These are phyloP conservation scores for Paecilomyces sp. DNA, from an alignment of 2,329 filamentous ascomycete genomes.

Conservation along the genomic window DNA sequence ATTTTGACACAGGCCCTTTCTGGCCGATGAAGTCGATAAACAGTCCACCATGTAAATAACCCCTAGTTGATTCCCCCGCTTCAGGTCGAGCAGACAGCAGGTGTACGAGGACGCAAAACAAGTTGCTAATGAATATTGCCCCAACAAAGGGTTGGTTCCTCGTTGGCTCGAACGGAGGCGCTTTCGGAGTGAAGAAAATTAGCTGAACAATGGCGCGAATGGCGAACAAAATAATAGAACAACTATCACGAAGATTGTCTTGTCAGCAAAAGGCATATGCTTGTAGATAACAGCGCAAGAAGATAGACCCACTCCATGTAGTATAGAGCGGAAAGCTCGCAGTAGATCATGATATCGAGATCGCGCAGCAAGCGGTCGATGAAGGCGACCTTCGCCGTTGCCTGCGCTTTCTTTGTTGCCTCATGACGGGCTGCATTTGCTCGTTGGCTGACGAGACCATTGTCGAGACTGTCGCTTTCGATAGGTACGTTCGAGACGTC, in stretches of 20 bases:
- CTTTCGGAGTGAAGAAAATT: constrained; percentile 53
- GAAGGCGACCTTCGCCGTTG: constrained; percentile 36
- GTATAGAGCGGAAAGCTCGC: constrained; percentile 55
- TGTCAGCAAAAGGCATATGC: not conserved
- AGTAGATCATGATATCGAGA: constrained; percentile 54
- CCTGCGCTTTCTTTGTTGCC: constrained; percentile 26
- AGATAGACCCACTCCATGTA: constrained; percentile 51
- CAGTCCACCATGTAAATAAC: constrained; percentile 55
- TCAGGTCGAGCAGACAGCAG: constrained; percentile 46
- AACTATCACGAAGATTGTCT: constrained; percentile 32
- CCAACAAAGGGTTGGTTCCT: constrained; percentile 47
- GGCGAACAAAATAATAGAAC: constrained; percentile 51
- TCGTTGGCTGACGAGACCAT: not conserved
- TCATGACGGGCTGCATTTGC: constrained; percentile 9
- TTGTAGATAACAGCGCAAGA: not conserved
- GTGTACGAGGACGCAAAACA: constrained; percentile 51
- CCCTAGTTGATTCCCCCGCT: constrained; percentile 44
- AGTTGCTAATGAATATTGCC: constrained; percentile 48
- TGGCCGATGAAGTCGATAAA: constrained; percentile 61
- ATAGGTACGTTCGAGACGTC: constrained; percentile 35
- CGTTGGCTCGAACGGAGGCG: constrained; percentile 44
- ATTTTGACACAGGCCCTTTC: constrained; percentile 48
- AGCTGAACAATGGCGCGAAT: constrained; percentile 50
- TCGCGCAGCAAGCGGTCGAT: constrained; percentile 51
- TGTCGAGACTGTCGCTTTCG: constrained; percentile 10